These are phyloP conservation scores for Juglanconis juglandina DNA, from an alignment of 2,329 filamentous ascomycete genomes.

Conservation along the genomic window DNA sequence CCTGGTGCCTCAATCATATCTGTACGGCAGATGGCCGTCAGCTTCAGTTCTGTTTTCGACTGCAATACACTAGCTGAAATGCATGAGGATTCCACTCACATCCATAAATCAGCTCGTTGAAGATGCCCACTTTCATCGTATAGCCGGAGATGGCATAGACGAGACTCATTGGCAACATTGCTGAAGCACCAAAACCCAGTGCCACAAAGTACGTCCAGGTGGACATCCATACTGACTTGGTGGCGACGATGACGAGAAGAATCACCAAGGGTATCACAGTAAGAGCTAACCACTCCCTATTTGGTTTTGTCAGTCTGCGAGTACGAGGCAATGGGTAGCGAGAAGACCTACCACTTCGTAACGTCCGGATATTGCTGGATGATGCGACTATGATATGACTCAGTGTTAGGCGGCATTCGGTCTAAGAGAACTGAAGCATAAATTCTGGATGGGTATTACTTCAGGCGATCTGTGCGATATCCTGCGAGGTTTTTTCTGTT, in stretches of 20 bases:
- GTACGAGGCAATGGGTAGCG: not conserved
- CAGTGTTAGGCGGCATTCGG: not conserved
- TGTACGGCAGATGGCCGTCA: not conserved
- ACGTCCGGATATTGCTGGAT: constrained; percentile 11
- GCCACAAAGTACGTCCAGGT: constrained; percentile 21
- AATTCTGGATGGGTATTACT: not conserved
- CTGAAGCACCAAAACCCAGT: constrained; percentile 20
- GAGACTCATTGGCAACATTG: constrained; percentile 21
- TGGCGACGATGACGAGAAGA: constrained; percentile 19
- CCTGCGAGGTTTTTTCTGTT: constrained; percentile 2
- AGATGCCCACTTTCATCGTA: constrained; percentile 20
- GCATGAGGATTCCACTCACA: constrained; percentile 2
- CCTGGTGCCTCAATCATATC: constrained; percentile 20
- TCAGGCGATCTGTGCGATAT: constrained; percentile 12
- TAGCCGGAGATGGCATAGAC: constrained; percentile 21
- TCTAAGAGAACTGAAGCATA: not conserved
- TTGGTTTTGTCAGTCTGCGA: not conserved
- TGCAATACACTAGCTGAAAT: not conserved
- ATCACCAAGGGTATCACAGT: constrained; percentile 13
- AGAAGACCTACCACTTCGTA: not conserved
- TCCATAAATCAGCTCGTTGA: constrained; percentile 21
- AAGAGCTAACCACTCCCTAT: constrained; percentile 11
- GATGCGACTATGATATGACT: not conserved
- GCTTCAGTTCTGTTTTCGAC: not conserved
- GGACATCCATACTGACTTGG: constrained; percentile 20